Evolutionary conservation across 2,329 filamentous ascomycete species (phyloP), one percentile per base, ranked within the genome.

Genomic region (Aspergillus vadensis): DNA sequence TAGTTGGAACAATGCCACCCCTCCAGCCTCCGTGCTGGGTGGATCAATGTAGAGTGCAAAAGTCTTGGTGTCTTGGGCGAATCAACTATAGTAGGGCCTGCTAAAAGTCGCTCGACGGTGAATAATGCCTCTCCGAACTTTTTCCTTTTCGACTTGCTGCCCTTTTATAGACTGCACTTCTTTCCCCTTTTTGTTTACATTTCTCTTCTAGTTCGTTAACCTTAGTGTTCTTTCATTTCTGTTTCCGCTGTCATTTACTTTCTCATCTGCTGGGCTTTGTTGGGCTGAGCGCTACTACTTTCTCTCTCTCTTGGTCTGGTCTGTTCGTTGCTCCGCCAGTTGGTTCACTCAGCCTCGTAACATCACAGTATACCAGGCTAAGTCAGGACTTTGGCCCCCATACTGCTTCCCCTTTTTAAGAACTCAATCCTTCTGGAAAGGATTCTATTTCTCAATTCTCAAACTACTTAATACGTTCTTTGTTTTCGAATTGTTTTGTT

Each of bases 321-420:
- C 43, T 47, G 39, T 25, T 55, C 23, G 39, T 36, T 47, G 19
- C 38, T 39, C 53, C 23, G 41, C 19, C 39, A 43, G 19, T 23
- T 36, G 17, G n/a, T 25, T 47, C 27, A 36, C 12, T 39, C 41
- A 32, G 39, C 53, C 30, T 55, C 39, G 41, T 55, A 39, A 23
- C 50, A n/a, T 30, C 39, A 54, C 6, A 27, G 36, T 41, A 30
- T 47, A 57, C 32, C 48, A 55, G 54, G 59, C 48, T 49, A 48
- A 62, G 60, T 62, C 60, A 53, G 57, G 60, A 60, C 60, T 62
- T 44, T 44, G 57, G 58, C 57, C 54, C 58, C 47, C 47, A 36
- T 57, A 59, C 51, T 58, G 17, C 50, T 50, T 53, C 59, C 43
- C 43, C 44, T 49, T 39, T 30, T 47, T 30, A 32, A 47, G 47